Evolutionary conservation across 345 rosid species (phyloP).

Genomic region (Triadica sebifera): DNA sequence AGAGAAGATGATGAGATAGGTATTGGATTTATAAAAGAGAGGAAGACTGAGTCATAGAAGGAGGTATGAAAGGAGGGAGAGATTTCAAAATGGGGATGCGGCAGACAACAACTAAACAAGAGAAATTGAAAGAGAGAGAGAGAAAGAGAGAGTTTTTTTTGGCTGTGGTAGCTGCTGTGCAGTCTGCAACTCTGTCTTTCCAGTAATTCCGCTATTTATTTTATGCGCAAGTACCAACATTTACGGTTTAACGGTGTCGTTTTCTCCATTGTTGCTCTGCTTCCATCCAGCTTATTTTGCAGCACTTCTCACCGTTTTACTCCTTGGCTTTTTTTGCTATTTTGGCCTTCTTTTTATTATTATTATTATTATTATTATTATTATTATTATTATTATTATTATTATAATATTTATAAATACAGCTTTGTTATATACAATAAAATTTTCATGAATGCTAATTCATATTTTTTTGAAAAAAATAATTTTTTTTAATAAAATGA

Average conservation of each 20-base stretch:
- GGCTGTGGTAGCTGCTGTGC: not conserved
- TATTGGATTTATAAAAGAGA: constrained; percentile 24
- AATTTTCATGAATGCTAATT: no score
- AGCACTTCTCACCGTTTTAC: no score
- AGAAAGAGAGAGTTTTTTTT: not conserved
- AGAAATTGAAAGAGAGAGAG: not conserved
- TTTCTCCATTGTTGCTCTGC: not conserved
- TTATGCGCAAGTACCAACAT: not conserved
- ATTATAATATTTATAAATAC: no score
- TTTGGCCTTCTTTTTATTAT: no score
- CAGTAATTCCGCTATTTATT: not conserved
- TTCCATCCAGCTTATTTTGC: no score
- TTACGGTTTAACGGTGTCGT: not conserved
- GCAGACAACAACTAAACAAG: constrained; percentile 59
- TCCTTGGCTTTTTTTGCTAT: no score
- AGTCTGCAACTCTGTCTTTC: not conserved
- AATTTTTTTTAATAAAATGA: no score
- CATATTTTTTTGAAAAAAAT: no score
- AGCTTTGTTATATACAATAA: no score
- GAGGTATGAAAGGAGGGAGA: constrained; percentile 12
- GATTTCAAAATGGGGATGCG: constrained; percentile 51
- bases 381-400: no score
- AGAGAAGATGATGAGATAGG: not conserved
- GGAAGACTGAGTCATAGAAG: not conserved
- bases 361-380: no score